phyloP scores from a whole-genome alignment of 352 stramenopile species.

The Saprolegnia parasitica region DNA sequence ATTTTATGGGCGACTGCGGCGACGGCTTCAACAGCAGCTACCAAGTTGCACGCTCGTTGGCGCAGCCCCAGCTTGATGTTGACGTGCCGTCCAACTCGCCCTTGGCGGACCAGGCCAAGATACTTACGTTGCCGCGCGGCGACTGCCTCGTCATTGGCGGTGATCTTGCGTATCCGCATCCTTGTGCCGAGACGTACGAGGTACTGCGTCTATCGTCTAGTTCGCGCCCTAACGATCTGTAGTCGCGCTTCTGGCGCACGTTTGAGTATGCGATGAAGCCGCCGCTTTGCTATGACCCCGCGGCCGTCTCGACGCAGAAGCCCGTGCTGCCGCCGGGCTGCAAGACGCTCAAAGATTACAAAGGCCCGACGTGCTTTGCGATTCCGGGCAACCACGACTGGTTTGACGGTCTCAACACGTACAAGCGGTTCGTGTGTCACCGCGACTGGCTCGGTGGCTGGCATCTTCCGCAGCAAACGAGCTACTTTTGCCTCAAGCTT shows the following conservation, averaged over 20 bases:
- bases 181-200: slow-evolving; percentile 84
- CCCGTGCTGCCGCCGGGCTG: slow-evolving; percentile 48
- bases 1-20: slow-evolving; percentile 92
- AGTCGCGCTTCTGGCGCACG: slow-evolving; percentile 80
- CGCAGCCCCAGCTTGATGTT: slow-evolving; percentile 82
- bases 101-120: slow-evolving; percentile 31
- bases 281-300: slow-evolving; percentile 76
- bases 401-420: slow-evolving; percentile 92
- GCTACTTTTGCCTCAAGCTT: slow-evolving; percentile 89
- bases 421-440: slow-evolving; percentile 87
- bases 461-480: slow-evolving; percentile 88
- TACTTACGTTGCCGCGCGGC: slow-evolving; percentile 65
- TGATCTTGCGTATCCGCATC: slow-evolving; percentile 90
- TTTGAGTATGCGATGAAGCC: slow-evolving; percentile 94
- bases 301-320: slow-evolving; percentile 84
- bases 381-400: slow-evolving; percentile 92
- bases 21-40: slow-evolving; percentile 93
- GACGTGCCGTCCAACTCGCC: slow-evolving; percentile 35
- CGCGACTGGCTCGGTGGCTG: slow-evolving; percentile 90
- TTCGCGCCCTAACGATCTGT: not conserved
- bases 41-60: slow-evolving; percentile 87
- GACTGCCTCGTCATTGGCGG: slow-evolving; percentile 88
- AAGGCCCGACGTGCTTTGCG: slow-evolving; percentile 67
- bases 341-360: slow-evolving; percentile 51
- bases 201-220: slow-evolving; percentile 7